Base-by-base conservation (phyloP, 129 eudicot species). In the Rutidosis leptorrhynchoides region DNA sequence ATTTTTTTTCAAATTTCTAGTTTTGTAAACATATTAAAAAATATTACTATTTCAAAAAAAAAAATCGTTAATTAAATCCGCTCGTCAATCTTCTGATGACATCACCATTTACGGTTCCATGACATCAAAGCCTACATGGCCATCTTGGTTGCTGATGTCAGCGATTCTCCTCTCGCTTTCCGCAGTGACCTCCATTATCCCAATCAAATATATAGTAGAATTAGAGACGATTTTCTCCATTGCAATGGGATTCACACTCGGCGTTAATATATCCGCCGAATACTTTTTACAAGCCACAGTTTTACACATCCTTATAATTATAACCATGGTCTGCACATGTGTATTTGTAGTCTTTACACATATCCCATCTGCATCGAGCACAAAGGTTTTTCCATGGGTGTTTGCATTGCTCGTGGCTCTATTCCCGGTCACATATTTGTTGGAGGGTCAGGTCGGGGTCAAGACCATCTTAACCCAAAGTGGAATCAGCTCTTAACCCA, bases 321-420 rank as follows among this genome's bases (percentile, higher is more conserved):
- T 87, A 23, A 94, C 96, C 45, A 94, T 89, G 95, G 81, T 89
- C 19, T 86, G 95, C 72, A 63, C 97, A 51, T 94, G 88, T 25
- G 83, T 94, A 23, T 94, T 89, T 77, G 90, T 86, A 49, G 95
- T 94, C 58, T 94, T 89, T 83, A 84, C 99, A 0, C 97, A 94
- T 27, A 80, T 94, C 58, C 99, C 99, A 9, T 94, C 99, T 52
- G 88, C 99, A 35, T 89, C 85, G 0, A 94, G 99, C 83, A 94
- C 97, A 22, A 94, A 86, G 70, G 33, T 83, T 27, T 71, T 94
- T 23, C 99, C 99, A 1, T 94, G 99, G 99, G 82, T 94, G 29
- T 94, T 94, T 72, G 99, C 99, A 0, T 84, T 94, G 23, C 88
- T 94, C 33, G 99, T 94, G 71, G 99, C 99, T 46, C 85, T 94